Percentiles rank a stretch among this genome's conserved stretches.
These are phyloP conservation scores for Clarireedia paspali DNA, from an alignment of 2,329 filamentous ascomycete genomes.

Conservation along the genomic window DNA sequence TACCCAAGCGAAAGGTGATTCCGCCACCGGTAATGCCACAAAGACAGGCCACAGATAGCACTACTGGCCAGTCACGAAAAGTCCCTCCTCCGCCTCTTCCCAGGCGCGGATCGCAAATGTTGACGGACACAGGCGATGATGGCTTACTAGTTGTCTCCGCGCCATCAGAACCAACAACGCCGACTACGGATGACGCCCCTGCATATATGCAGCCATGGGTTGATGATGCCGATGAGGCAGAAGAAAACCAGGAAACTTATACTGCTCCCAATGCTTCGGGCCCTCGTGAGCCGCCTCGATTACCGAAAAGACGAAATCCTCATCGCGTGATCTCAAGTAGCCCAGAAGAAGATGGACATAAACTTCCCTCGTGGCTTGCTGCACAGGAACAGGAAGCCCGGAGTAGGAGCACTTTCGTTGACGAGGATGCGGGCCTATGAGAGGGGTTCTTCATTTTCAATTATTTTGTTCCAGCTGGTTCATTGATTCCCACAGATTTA, in stretches of 20 bases:
- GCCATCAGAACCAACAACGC: constrained; percentile 52
- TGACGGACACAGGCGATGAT: constrained; percentile 34
- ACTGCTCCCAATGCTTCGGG: background rate
- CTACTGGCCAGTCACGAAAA: constrained; percentile 20
- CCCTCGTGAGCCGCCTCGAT: constrained; percentile 12
- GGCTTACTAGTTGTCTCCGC: constrained; percentile 57
- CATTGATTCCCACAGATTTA: background rate
- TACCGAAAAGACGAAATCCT: constrained; percentile 21
- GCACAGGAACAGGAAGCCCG: constrained; percentile 31
- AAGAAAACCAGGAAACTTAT: constrained; percentile 2
- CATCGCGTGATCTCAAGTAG: constrained; percentile 23
- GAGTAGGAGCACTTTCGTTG: constrained; percentile 27
- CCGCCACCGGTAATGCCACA: constrained; percentile 31
- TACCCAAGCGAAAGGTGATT: constrained; percentile 59
- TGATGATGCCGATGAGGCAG: constrained; percentile 29
- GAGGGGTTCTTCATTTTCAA: background rate
- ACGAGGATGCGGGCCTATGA: constrained; percentile 25
- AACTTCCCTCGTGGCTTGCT: constrained; percentile 27
- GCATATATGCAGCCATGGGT: constrained; percentile 30
- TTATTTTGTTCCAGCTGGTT: background rate
- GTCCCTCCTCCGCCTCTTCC: constrained; percentile 42
- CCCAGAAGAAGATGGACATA: constrained; percentile 27
- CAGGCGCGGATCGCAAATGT: constrained; percentile 13
- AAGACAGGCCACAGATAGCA: constrained; percentile 13
- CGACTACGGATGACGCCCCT: constrained; percentile 33